A percentile compares a stretch with the other conserved stretches of the same genome.
phyloP scores from a whole-genome alignment of 2,329 filamentous ascomycete genomes.

The Chlorencoelia australis region DNA sequence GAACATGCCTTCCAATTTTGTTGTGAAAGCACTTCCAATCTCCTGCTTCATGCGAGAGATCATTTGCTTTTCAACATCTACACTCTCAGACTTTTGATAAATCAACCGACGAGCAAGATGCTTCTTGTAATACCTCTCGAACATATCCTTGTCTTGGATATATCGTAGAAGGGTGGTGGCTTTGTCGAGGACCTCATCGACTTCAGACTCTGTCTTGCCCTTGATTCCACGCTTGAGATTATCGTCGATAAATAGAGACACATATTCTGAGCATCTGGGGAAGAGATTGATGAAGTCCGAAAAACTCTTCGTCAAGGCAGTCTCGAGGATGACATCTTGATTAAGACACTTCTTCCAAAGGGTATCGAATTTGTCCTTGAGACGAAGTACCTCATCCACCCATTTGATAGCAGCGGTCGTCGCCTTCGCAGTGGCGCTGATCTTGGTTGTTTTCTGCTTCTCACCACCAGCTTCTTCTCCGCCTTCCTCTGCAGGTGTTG shows the following conservation, averaged over 20 bases:
- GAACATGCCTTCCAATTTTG: constrained; percentile 95
- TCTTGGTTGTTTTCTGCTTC: constrained; percentile 37
- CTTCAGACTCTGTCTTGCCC: constrained; percentile 80
- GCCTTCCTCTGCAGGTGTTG: constrained; percentile 24
- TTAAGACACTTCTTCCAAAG: constrained; percentile 67
- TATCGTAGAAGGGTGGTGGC: constrained; percentile 83
- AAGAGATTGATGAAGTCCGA: constrained; percentile 93
- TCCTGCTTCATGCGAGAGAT: constrained; percentile 96
- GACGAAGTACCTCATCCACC: constrained; percentile 78
- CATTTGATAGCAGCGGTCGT: constrained; percentile 85
- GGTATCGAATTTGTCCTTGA: constrained; percentile 84
- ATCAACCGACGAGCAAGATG: constrained; percentile 82
- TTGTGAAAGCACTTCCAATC: constrained; percentile 86
- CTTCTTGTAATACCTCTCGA: constrained; percentile 97
- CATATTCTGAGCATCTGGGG: constrained; percentile 73
- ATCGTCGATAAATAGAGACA: constrained; percentile 94
- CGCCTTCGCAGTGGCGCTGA: constrained; percentile 59
- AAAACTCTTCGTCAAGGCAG: constrained; percentile 77
- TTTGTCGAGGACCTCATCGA: constrained; percentile 77
- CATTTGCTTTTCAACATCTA: constrained; percentile 90
- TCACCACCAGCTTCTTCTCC: constrained; percentile 39
- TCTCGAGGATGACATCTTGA: constrained; percentile 67
- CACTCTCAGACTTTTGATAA: constrained; percentile 80
- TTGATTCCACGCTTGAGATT: constrained; percentile 90
- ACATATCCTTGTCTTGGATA: constrained; percentile 83